Percentiles rank a stretch among this genome's conserved stretches.
Conservation (phyloP, 768 basidiomycete genomes). For the Psilocybe cyanescens region DNA sequence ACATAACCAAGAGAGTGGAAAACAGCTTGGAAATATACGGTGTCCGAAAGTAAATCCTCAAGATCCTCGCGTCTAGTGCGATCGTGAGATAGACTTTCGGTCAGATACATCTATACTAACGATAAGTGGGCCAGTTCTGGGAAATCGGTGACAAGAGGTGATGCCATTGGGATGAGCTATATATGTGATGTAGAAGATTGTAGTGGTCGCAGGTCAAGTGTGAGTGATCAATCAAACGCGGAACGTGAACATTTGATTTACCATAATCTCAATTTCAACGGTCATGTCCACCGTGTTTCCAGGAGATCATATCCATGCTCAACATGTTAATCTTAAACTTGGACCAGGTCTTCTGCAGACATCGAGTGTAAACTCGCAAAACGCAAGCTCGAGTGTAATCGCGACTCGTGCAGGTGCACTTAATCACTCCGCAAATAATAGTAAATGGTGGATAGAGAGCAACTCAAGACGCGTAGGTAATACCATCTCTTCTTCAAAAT, state of each 20-base stretch:
- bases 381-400: constrained; percentile 39
- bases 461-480: constrained; percentile 81
- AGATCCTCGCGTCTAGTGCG: constrained; percentile 78
- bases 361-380: constrained; percentile 30
- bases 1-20: constrained; percentile 82
- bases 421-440: constrained; percentile 70
- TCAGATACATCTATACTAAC: constrained; percentile 42
- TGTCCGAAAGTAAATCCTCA: constrained; percentile 86
- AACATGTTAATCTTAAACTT: constrained; percentile 81
- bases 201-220: neutral
- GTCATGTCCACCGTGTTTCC: constrained; percentile 69
- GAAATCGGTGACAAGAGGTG: constrained; percentile 60
- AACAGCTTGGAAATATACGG: constrained; percentile 83
- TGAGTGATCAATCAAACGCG: constrained; percentile 2
- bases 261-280: constrained; percentile 22
- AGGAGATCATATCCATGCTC: constrained; percentile 76
- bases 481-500: constrained; percentile 1
- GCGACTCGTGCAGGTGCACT: constrained; percentile 75
- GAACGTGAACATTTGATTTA: neutral
- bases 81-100: neutral
- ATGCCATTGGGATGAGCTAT: constrained; percentile 35
- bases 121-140: constrained; percentile 76
- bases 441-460: constrained; percentile 88
- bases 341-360: constrained; percentile 80
- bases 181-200: neutral